Evolutionary conservation across 2,329 filamentous ascomycete genomes (phyloP).

Genomic region (Colletotrichum graminicola): DNA sequence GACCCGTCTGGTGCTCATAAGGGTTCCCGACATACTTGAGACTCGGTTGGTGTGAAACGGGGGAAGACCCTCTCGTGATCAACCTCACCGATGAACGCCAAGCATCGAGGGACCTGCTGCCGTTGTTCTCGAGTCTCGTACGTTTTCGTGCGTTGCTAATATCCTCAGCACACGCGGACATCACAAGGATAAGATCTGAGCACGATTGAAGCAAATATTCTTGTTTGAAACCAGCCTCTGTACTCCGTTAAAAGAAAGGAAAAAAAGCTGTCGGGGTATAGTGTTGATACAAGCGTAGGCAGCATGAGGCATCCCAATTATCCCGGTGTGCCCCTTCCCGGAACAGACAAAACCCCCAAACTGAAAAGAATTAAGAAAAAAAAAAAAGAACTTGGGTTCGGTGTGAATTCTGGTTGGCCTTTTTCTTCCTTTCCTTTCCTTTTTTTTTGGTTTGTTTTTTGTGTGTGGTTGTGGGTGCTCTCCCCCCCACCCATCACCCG

Average conservation of each 20-base stretch:
- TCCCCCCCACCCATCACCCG: neutral
- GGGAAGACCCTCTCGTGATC: neutral
- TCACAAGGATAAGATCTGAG: no score
- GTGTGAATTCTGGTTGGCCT: neutral
- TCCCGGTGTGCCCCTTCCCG: constrained; percentile 3
- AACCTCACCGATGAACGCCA: neutral
- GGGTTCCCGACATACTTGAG: neutral
- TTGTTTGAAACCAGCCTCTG: constrained; percentile 1
- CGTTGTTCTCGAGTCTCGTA: neutral
- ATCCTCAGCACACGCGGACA: neutral
- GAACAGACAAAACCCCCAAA: no score
- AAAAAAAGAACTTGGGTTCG: neutral
- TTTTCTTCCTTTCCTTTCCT: neutral
- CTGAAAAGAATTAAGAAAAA: no score
- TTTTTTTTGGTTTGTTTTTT: no score
- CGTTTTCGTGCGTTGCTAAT: neutral
- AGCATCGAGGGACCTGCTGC: neutral
- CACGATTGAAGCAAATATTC: neutral
- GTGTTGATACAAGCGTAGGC: constrained; percentile 11
- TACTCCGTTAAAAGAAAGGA: neutral
- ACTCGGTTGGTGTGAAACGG: neutral
- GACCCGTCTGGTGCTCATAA: neutral
- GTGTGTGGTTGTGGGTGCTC: neutral
- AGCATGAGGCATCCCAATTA: constrained; percentile 11
- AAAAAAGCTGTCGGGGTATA: constrained; percentile 19